Evolutionary conservation across 2,329 filamentous ascomycete genomes (phyloP), one percentile per base, ranked within the genome.

Genomic region (Cercospora zeina): DNA sequence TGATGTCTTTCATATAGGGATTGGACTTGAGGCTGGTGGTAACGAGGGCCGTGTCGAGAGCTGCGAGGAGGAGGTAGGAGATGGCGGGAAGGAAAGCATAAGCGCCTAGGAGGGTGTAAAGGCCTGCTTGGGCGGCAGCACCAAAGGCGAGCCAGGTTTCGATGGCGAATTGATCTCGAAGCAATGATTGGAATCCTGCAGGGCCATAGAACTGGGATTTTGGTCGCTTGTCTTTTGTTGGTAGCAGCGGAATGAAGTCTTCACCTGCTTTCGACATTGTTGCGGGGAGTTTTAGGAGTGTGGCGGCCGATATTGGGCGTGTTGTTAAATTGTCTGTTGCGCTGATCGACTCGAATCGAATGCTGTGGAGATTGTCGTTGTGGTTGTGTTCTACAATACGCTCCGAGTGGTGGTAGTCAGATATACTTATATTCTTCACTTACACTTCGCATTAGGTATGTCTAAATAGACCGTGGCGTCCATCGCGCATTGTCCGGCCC

Each of bases 91-190:
- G 27, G 30, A 78, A 67, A n/a, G 75, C 72, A 19, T 75, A 69
- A 16, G 68, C 71, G 53, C 72, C 73, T 27, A 76, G 62, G n/a
- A 75, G 58, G 10, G 76, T 65, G 51, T 77, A 73, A 7, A 76
- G 62, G 3, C 74, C 10, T 39, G 73, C 73, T 70, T 81, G 78
- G 8, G 77, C 58, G 19, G 75, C 60, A 33, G 75, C 76, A 36
- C 79, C 77, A 13, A 79, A 24, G 30, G 76, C 65, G 16, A 80
- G 74, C 77, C 77, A 79, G 14, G 77, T 78, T 10, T 74, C 68
- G 61, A 79, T 69, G 21, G 70, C 69, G 64, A 80, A 72, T 55
- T 73, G 74, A 60, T 77, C 71, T 19, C 76, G 75, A 21, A 77
- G 65, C 27, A 75, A 39, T 21, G 39, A 45, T 3, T 21, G 34